Evolutionary conservation across 2,329 filamentous ascomycete genomes (phyloP).

Genomic region (Teratosphaeria pseudoeucalypti): DNA sequence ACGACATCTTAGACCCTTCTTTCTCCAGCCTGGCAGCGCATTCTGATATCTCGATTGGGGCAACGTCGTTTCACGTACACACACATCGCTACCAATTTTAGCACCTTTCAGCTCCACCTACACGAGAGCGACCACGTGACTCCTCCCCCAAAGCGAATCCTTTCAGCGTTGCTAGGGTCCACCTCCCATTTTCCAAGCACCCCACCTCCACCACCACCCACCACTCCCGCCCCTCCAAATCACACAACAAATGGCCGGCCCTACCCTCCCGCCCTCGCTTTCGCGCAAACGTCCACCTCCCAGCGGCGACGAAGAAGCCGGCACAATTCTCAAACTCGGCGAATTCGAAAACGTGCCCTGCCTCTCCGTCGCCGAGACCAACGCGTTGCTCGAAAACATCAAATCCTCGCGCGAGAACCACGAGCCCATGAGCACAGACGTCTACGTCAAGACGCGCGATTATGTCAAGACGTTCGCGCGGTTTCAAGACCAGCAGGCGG

Average conservation of each 20-base stretch:
- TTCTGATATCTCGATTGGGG: background rate
- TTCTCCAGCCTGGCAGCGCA: background rate
- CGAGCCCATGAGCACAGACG: conserved; percentile 41
- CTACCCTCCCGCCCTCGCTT: conserved; percentile 14
- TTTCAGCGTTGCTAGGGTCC: background rate
- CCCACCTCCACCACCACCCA: background rate
- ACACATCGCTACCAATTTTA: background rate
- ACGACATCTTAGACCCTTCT: background rate
- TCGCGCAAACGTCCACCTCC: conserved; percentile 55
- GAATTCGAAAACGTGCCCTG: conserved; percentile 90
- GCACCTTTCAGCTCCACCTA: background rate
- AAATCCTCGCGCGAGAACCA: conserved; percentile 1
- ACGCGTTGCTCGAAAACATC: conserved; percentile 6
- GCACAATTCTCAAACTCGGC: conserved; percentile 70
- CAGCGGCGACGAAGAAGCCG: conserved; percentile 79
- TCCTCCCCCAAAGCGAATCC: background rate
- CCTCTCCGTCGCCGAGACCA: conserved; percentile 70
- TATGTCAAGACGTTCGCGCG: conserved; percentile 92
- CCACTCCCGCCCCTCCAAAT: background rate
- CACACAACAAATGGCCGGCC: conserved; percentile 20
- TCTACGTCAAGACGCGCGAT: conserved; percentile 44
- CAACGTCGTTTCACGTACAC: background rate
- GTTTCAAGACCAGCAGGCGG: conserved; percentile 92
- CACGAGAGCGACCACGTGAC: background rate
- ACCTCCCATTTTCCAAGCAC: background rate